Percentiles rank a stretch among this genome's conserved stretches.
phyloP scores from a whole-genome alignment of 2,329 filamentous ascomycete genomes.

The Metarhizium guizhouense region DNA sequence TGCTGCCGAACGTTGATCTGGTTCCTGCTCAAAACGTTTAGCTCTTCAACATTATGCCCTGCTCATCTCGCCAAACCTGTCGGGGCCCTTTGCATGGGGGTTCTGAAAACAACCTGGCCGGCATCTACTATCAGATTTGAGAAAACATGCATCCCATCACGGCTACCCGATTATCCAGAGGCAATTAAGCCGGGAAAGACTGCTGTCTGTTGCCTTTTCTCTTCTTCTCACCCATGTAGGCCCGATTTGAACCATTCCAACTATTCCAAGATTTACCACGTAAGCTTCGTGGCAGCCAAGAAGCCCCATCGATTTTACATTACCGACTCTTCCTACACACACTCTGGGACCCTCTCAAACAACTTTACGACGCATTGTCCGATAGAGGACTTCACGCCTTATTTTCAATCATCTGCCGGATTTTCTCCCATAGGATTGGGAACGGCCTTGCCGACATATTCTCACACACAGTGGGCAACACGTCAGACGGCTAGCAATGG shows the following conservation, averaged over 20 bases:
- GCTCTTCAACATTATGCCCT: background rate
- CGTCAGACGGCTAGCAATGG: background rate
- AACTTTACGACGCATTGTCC: background rate
- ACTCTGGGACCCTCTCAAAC: background rate
- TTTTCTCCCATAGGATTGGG: background rate
- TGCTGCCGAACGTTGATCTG: background rate
- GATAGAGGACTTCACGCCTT: background rate
- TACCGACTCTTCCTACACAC: too few relatives aligned
- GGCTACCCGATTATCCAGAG: background rate
- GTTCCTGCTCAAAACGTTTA: constrained; percentile 3
- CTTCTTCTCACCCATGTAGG: background rate
- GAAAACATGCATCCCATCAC: background rate
- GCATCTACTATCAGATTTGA: background rate
- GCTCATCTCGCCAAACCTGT: background rate
- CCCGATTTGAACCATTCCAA: too few relatives aligned
- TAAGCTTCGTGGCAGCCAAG: too few relatives aligned
- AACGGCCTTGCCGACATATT: background rate
- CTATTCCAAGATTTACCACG: too few relatives aligned
- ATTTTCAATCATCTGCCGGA: background rate
- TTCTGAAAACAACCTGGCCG: background rate
- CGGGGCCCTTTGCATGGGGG: background rate
- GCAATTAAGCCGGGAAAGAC: background rate
- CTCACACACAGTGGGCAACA: background rate
- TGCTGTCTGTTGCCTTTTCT: background rate
- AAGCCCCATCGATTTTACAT: background rate